Percentiles rank a stretch among this genome's conserved stretches.
phyloP scores from a whole-genome alignment of 2,329 filamentous ascomycete species.

The Blastomyces emzantsi region DNA sequence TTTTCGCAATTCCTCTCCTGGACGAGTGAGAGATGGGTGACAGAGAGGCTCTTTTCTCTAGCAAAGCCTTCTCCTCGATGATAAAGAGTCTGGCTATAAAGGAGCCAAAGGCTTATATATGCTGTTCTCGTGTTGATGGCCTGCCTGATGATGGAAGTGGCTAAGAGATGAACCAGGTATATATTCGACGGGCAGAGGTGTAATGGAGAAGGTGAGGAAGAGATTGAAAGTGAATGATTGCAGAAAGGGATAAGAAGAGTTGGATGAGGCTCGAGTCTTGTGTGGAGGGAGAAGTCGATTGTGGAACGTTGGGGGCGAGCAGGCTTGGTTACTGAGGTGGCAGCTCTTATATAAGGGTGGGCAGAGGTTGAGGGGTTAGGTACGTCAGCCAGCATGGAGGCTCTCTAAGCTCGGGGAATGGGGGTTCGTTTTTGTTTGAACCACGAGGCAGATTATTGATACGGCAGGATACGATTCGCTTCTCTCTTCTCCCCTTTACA shows the following conservation, averaged over 20 bases:
- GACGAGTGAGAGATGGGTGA: background rate
- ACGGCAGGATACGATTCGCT: background rate
- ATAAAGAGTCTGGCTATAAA: background rate
- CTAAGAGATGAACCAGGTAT: background rate
- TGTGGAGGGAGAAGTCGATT: background rate
- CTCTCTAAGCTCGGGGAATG: too few species aligned
- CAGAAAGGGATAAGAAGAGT: background rate
- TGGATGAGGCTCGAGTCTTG: background rate
- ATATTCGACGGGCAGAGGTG: background rate
- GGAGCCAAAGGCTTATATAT: background rate
- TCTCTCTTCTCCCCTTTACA: background rate
- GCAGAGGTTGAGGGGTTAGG: background rate
- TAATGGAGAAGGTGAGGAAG: background rate
- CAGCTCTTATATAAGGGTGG: too few species aligned
- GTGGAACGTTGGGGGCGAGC: background rate
- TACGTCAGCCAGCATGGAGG: background rate
- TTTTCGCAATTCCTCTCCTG: background rate
- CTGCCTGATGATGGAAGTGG: background rate
- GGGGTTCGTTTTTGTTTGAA: background rate
- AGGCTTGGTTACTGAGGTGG: background rate
- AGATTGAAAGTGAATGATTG: background rate
- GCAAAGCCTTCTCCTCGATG: background rate
- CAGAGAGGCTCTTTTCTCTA: background rate
- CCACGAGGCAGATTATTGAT: background rate
- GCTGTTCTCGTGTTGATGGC: background rate